Percentiles rank a stretch among this genome's conserved stretches.
phyloP scores from a whole-genome alignment of 108 stramenopile species.

The Cyclotella cryptica region DNA sequence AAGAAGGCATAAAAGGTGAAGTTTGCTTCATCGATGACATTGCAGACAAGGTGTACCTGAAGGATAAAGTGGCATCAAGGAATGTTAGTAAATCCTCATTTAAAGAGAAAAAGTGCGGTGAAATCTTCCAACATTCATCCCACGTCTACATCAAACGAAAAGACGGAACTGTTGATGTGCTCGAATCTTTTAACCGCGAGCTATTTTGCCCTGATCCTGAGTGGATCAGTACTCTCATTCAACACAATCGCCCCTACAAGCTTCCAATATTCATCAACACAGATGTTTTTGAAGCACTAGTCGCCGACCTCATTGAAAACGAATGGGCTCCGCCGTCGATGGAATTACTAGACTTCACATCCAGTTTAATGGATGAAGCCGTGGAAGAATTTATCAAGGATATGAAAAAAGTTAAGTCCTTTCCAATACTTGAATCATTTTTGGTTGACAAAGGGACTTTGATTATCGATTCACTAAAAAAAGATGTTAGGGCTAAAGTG shows the following conservation, averaged over 20 bases:
- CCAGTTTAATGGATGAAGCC: slow-evolving; percentile 38
- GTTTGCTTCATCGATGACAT: slow-evolving; percentile 25
- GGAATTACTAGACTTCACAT: slow-evolving; percentile 40
- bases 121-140: slow-evolving; percentile 15
- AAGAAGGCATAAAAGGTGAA: slow-evolving; percentile 10
- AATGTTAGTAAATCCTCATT: background rate
- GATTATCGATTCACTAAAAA: slow-evolving; percentile 39
- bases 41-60: slow-evolving; percentile 17
- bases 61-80: background rate
- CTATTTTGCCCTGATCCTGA: slow-evolving; percentile 61
- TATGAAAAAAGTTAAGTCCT: slow-evolving; percentile 33
- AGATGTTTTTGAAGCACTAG: slow-evolving; percentile 67
- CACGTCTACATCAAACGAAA: slow-evolving; percentile 63
- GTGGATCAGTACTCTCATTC: slow-evolving; percentile 66
- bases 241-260: slow-evolving; percentile 65
- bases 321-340: slow-evolving; percentile 66
- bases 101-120: slow-evolving; percentile 12
- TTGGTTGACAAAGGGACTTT: slow-evolving; percentile 30
- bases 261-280: slow-evolving; percentile 75
- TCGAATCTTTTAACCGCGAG: slow-evolving; percentile 44
- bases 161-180: slow-evolving; percentile 53
- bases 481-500: slow-evolving; percentile 47
- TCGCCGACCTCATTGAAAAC: slow-evolving; percentile 64
- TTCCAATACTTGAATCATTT: slow-evolving; percentile 26
- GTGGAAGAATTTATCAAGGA: slow-evolving; percentile 42